Conservation (phyloP, 768 basidiomycete genomes). For the Xerocomellus amylosporus region DNA sequence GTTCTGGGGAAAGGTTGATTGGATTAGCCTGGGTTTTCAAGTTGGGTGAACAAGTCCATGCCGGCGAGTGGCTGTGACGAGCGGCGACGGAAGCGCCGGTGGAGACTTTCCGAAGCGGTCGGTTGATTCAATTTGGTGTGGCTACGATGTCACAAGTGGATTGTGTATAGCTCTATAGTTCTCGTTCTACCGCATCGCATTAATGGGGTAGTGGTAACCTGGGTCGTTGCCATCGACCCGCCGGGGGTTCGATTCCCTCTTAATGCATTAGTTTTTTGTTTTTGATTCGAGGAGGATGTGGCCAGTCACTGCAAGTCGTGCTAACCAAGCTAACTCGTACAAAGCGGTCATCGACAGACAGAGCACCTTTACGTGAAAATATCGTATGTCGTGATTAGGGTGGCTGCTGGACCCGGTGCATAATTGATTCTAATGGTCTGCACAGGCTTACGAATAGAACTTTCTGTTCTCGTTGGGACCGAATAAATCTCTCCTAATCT, state of each 20-base stretch:
- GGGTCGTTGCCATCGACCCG: constrained; percentile 76
- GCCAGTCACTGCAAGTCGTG: not conserved
- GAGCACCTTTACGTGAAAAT: too few species aligned
- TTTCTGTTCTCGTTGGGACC: constrained; percentile 90
- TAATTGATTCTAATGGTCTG: not conserved
- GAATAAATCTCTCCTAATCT: constrained; percentile 86
- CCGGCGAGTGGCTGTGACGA: too few species aligned
- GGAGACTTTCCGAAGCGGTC: too few species aligned
- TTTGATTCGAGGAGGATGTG: not conserved
- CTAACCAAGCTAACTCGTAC: not conserved
- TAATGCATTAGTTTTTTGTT: constrained; percentile 13
- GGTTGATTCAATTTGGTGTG: too few species aligned
- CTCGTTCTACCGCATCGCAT: too few species aligned
- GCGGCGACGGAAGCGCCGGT: too few species aligned
- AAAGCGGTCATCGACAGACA: not conserved
- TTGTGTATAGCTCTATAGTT: too few species aligned
- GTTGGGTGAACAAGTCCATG: too few species aligned
- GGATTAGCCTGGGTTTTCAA: too few species aligned
- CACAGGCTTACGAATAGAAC: constrained; percentile 62
- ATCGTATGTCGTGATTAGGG: not conserved
- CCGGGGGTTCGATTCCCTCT: constrained; percentile 79
- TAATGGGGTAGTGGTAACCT: constrained; percentile 67
- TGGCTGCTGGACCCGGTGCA: not conserved
- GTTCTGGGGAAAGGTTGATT: too few species aligned
- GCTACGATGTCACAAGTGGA: too few species aligned